Evolutionary conservation across 345 rosid species (phyloP).

Genomic region (Reutealis trisperma): DNA sequence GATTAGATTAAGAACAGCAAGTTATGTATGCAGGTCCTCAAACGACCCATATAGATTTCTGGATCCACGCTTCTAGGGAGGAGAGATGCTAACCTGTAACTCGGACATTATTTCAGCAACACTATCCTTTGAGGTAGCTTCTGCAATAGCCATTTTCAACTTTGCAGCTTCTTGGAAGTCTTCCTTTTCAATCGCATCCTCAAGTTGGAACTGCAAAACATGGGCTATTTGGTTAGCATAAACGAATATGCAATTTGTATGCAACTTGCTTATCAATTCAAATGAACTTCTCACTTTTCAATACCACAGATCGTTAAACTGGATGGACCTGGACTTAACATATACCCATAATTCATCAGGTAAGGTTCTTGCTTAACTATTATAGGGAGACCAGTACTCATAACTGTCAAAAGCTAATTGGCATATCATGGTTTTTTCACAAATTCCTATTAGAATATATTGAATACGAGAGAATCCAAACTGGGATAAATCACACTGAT

Average conservation of each 20-base stretch:
- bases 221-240: constrained; percentile 6
- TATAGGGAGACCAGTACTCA: not conserved
- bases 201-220: constrained; percentile 75
- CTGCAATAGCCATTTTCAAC: constrained; percentile 67
- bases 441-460: not conserved
- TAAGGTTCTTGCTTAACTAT: not conserved
- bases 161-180: constrained; percentile 87
- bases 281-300: not conserved
- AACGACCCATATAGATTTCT: not conserved
- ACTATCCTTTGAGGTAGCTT: constrained; percentile 66
- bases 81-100: constrained; percentile 54
- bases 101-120: constrained; percentile 79
- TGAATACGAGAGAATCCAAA: not conserved
- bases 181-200: constrained; percentile 84
- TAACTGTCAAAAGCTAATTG: not conserved
- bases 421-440: not conserved
- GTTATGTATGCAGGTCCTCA: constrained; percentile 4
- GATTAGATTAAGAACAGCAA: constrained; percentile 18
- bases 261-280: not conserved
- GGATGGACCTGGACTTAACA: not conserved
- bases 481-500: not conserved
- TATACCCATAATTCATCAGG: not conserved
- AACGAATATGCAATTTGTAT: constrained; percentile 3
- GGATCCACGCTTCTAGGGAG: not conserved
- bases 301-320: too few species aligned